These are phyloP conservation scores for Gypsophila paniculata DNA, from an alignment of 179 eudicot genomes.

Conservation along the genomic window DNA sequence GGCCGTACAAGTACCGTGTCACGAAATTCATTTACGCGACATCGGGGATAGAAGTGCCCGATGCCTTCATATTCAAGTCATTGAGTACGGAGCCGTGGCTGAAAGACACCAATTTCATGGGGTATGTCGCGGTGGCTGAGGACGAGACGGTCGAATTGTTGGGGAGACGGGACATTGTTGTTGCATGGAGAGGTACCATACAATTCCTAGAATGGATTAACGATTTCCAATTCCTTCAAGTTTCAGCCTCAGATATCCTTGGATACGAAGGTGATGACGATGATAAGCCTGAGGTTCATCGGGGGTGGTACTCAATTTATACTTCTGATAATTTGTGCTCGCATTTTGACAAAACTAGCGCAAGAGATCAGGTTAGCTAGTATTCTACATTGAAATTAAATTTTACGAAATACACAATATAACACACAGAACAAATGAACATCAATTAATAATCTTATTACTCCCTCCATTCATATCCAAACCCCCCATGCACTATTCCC, in stretches of 20 bases:
- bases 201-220: constrained; percentile 30
- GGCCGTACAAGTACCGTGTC: constrained; percentile 54
- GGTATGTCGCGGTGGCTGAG: constrained; percentile 32
- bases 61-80: constrained; percentile 29
- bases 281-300: constrained; percentile 45
- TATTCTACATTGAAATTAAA: not conserved
- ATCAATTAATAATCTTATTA: too few species aligned
- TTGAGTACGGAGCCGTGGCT: constrained; percentile 18
- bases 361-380: constrained; percentile 68
- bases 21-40: constrained; percentile 69
- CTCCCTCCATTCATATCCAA: too few species aligned
- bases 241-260: constrained; percentile 23
- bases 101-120: constrained; percentile 34
- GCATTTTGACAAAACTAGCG: constrained; percentile 57
- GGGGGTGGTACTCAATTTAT: constrained; percentile 73
- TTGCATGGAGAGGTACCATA: constrained; percentile 39
- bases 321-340: constrained; percentile 57
- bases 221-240: constrained; percentile 26
- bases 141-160: constrained; percentile 20
- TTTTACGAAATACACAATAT: too few species aligned
- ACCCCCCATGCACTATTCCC: too few species aligned
- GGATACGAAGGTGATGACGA: constrained; percentile 19
- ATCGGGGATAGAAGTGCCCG: constrained; percentile 44
- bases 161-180: constrained; percentile 39
- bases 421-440: too few species aligned